A percentile compares a stretch with the other conserved stretches of the same genome.
These are phyloP conservation scores for Parafenestella ontariensis DNA, from an alignment of 2,329 filamentous ascomycete genomes.

Conservation along the genomic window DNA sequence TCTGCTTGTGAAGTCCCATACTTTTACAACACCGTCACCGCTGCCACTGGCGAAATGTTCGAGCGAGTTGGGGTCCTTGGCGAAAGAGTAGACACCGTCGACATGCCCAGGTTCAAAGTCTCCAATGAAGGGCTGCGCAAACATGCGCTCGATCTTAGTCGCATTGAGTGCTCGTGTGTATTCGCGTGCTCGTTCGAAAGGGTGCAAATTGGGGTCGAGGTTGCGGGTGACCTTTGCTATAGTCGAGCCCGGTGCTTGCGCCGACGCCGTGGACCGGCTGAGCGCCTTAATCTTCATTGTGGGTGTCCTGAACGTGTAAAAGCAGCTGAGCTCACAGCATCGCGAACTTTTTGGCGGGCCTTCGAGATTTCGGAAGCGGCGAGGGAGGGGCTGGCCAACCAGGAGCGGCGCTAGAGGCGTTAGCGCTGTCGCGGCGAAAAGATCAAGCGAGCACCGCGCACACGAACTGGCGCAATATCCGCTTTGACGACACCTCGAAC, in stretches of 20 bases:
- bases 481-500: conserved; percentile 27
- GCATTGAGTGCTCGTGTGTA: conserved; percentile 82
- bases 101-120: conserved; percentile 91
- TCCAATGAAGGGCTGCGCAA: conserved; percentile 81
- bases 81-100: conserved; percentile 70
- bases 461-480: conserved; percentile 29
- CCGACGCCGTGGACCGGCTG: conserved; percentile 67
- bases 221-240: conserved; percentile 72
- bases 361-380: conserved; percentile 19
- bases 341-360: conserved; percentile 28
- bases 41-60: conserved; percentile 52
- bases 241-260: conserved; percentile 71
- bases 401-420: conserved; percentile 19
- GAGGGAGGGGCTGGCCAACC: conserved; percentile 23
- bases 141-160: conserved; percentile 93
- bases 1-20: conserved; percentile 79
- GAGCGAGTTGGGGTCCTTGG: conserved; percentile 56
- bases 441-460: conserved; percentile 34
- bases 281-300: conserved; percentile 64
- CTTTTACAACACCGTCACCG: conserved; percentile 89
- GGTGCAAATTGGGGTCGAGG: conserved; percentile 84
- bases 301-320: conserved; percentile 4
- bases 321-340: conserved; percentile 8
- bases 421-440: conserved; percentile 26
- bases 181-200: conserved; percentile 88